A percentile compares a stretch with the other conserved stretches of the same genome.
Evolutionary conservation across 208 protist species (phyloP).

Genomic region (Porcisia hertigi): DNA sequence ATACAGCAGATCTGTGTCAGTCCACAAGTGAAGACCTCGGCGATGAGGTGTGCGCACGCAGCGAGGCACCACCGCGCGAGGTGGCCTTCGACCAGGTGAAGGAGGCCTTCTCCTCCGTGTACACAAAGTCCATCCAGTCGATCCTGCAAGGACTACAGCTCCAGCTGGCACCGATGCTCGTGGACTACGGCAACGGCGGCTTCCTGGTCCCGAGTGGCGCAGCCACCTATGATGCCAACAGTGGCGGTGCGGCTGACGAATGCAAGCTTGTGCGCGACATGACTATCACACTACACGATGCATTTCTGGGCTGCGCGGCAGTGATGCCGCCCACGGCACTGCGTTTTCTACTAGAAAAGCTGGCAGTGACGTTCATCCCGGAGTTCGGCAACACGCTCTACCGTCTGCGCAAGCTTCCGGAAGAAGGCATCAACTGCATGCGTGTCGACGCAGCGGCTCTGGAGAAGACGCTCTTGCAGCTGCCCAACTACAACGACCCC

Average conservation of each 20-base stretch:
- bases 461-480: conserved; percentile 77
- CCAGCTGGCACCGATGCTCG: conserved; percentile 51
- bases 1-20: conserved; percentile 87
- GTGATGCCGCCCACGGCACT: conserved; percentile 60
- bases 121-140: conserved; percentile 59
- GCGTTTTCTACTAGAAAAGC: conserved; percentile 85
- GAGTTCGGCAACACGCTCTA: conserved; percentile 75
- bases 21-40: conserved; percentile 73
- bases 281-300: conserved; percentile 57
- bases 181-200: conserved; percentile 72
- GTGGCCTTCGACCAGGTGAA: conserved; percentile 75
- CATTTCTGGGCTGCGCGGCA: conserved; percentile 62
- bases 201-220: conserved; percentile 30
- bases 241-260: conserved; percentile 47
- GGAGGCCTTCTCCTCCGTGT: conserved; percentile 76
- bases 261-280: conserved; percentile 64
- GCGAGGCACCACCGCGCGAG: conserved; percentile 64
- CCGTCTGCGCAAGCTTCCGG: conserved; percentile 51
- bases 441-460: conserved; percentile 77
- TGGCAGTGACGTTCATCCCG: conserved; percentile 70
- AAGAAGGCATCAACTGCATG: conserved; percentile 67
- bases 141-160: conserved; percentile 70
- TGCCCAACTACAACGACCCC: conserved; percentile 89
- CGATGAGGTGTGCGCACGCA: conserved; percentile 73
- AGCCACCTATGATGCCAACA: conserved; percentile 13